Evolutionary conservation across 2,329 filamentous ascomycete genomes (phyloP).

Genomic region (Ramichloridium luteum): DNA sequence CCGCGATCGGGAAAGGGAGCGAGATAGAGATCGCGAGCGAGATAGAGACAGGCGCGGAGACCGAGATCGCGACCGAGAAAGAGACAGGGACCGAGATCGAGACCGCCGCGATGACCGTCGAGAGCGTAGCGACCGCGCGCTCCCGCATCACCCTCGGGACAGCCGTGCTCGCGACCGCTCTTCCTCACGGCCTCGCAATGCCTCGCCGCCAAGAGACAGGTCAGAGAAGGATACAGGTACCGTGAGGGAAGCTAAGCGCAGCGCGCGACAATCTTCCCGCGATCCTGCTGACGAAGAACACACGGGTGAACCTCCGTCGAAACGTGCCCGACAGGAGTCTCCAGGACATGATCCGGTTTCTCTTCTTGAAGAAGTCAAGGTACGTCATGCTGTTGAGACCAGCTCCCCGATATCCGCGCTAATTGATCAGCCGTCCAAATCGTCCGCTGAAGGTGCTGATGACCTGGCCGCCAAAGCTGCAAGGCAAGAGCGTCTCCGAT

Average conservation of each 20-base stretch:
- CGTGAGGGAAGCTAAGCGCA: background rate
- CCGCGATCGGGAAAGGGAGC: slow-evolving; percentile 15
- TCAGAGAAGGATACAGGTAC: background rate
- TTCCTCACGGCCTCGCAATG: background rate
- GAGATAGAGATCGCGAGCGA: slow-evolving; percentile 57
- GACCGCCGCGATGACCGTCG: slow-evolving; percentile 49
- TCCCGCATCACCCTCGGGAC: slow-evolving; percentile 2
- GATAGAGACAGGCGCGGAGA: slow-evolving; percentile 44
- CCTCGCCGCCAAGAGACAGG: background rate
- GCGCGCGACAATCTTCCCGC: background rate
- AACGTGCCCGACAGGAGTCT: background rate
- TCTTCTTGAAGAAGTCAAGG: background rate
- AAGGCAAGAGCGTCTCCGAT: slow-evolving; percentile 1
- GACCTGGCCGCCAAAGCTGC: slow-evolving; percentile 3
- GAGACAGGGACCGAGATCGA: slow-evolving; percentile 54
- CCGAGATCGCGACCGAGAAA: slow-evolving; percentile 65
- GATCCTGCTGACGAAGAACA: background rate
- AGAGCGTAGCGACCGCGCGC: slow-evolving; percentile 32
- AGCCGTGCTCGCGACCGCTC: background rate
- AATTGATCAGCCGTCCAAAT: background rate
- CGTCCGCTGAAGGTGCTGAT: slow-evolving; percentile 2
- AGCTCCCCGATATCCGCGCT: background rate
- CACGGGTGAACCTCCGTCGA: background rate
- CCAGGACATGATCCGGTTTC: background rate
- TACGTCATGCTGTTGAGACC: too few species aligned